A percentile compares a stretch with the other conserved stretches of the same genome.
These are phyloP conservation scores for Hygrocybe coccinea DNA, from an alignment of 768 basidiomycete species.

Conservation along the genomic window DNA sequence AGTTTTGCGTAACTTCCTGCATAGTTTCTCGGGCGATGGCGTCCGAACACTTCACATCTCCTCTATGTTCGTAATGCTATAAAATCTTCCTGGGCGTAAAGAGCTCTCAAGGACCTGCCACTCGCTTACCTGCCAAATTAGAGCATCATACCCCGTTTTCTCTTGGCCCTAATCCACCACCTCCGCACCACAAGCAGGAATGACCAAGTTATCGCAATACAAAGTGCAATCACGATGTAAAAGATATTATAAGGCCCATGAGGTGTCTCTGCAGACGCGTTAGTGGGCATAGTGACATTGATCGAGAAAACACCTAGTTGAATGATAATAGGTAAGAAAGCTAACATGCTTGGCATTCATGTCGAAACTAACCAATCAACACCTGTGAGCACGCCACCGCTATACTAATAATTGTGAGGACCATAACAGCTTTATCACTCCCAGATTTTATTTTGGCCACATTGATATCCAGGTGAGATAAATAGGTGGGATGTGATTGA, in stretches of 20 bases:
- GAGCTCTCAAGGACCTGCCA: neutral
- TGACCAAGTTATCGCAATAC: slow-evolving; percentile 39
- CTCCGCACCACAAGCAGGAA: slow-evolving; percentile 48
- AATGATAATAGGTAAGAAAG: neutral
- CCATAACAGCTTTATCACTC: slow-evolving; percentile 61
- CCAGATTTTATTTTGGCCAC: slow-evolving; percentile 55
- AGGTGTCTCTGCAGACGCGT: slow-evolving; percentile 27
- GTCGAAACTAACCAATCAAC: slow-evolving; percentile 44
- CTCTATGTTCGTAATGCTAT: no score
- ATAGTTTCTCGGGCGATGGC: no score
- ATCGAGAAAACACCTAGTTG: slow-evolving; percentile 60
- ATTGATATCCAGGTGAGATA: slow-evolving; percentile 66
- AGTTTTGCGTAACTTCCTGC: no score
- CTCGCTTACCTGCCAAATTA: slow-evolving; percentile 7
- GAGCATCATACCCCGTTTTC: slow-evolving; percentile 23
- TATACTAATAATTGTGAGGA: slow-evolving; percentile 62
- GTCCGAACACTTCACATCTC: no score
- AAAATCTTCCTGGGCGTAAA: no score
- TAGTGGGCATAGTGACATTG: slow-evolving; percentile 63
- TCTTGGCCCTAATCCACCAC: slow-evolving; percentile 62
- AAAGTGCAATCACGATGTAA: slow-evolving; percentile 45
- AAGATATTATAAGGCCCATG: slow-evolving; percentile 49
- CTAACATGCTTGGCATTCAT: neutral
- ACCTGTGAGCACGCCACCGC: slow-evolving; percentile 62
- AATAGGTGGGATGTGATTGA: slow-evolving; percentile 82